phyloP scores from a whole-genome alignment of 2,329 filamentous ascomycete species.

The Ceratocystis ficicola region DNA sequence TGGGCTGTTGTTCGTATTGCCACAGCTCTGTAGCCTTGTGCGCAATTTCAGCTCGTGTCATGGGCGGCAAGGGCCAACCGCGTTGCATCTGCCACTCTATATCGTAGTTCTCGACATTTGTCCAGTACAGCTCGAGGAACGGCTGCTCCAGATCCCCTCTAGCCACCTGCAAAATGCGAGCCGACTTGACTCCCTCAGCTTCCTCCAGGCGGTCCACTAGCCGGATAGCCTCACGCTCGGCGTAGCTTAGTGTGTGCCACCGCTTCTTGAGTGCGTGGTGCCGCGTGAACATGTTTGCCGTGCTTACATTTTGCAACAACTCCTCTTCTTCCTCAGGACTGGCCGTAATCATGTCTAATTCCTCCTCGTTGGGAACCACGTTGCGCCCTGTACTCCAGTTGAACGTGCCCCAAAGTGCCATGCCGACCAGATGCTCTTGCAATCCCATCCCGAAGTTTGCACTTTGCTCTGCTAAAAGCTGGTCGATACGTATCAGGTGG shows the following conservation, averaged over 20 bases:
- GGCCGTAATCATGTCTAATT: slow-evolving; percentile 36
- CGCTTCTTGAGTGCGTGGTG: slow-evolving; percentile 37
- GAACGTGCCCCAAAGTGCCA: slow-evolving; percentile 52
- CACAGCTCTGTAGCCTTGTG: slow-evolving; percentile 14
- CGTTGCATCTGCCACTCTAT: slow-evolving; percentile 22
- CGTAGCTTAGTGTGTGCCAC: slow-evolving; percentile 31
- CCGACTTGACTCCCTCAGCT: slow-evolving; percentile 26
- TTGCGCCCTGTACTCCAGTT: slow-evolving; percentile 41
- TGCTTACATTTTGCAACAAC: slow-evolving; percentile 28
- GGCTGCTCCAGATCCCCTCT: not conserved
- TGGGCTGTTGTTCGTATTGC: slow-evolving; percentile 20
- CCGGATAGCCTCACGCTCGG: slow-evolving; percentile 31
- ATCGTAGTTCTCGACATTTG: slow-evolving; percentile 21
- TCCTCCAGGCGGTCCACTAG: slow-evolving; percentile 25
- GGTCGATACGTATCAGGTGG: slow-evolving; percentile 38
- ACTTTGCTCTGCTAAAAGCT: slow-evolving; percentile 46
- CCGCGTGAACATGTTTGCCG: slow-evolving; percentile 33
- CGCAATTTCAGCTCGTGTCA: slow-evolving; percentile 15
- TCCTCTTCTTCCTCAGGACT: slow-evolving; percentile 33
- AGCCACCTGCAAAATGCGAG: slow-evolving; percentile 7
- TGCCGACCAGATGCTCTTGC: slow-evolving; percentile 41
- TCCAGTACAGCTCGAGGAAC: slow-evolving; percentile 14
- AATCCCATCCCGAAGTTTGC: slow-evolving; percentile 41
- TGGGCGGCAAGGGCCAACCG: slow-evolving; percentile 15
- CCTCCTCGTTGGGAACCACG: slow-evolving; percentile 38